phyloP scores from a whole-genome alignment of 1,284 basidiomycete genomes.

The Ceratobasidium sp. region DNA sequence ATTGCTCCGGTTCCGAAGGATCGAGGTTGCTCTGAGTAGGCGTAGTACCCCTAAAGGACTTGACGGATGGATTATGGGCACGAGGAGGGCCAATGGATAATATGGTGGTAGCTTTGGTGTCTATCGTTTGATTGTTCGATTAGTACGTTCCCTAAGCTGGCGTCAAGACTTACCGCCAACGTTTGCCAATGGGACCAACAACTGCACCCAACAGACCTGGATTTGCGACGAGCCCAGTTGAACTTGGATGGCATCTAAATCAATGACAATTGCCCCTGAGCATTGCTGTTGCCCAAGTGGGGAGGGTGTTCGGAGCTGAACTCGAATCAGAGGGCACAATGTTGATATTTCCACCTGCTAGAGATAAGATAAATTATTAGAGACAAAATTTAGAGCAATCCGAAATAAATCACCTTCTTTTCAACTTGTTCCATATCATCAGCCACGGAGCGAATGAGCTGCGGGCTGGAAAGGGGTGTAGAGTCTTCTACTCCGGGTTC shows the following conservation, averaged over 20 bases:
- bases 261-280: conserved; percentile 77
- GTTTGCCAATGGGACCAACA: conserved; percentile 65
- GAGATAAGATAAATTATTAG: neutral
- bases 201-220: conserved; percentile 58
- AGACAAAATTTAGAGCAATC: neutral
- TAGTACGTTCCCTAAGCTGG: neutral
- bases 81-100: conserved; percentile 51
- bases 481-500: neutral
- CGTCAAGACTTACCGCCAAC: conserved; percentile 52
- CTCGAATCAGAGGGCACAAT: conserved; percentile 65
- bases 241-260: conserved; percentile 69
- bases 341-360: conserved; percentile 34
- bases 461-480: conserved; percentile 27
- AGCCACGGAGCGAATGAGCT: conserved; percentile 16
- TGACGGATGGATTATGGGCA: conserved; percentile 1
- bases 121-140: conserved; percentile 4
- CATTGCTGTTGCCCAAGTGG: conserved; percentile 57
- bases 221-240: conserved; percentile 55
- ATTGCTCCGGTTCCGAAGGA: conserved; percentile 30
- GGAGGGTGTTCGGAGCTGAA: conserved; percentile 67
- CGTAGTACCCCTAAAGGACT: conserved; percentile 29
- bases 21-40: conserved; percentile 41
- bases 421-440: conserved; percentile 44
- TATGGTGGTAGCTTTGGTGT: conserved; percentile 50
- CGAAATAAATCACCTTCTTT: conserved; percentile 15